Base-by-base conservation (phyloP, 1,139 yeast species). In the Eremothecium coryli region DNA sequence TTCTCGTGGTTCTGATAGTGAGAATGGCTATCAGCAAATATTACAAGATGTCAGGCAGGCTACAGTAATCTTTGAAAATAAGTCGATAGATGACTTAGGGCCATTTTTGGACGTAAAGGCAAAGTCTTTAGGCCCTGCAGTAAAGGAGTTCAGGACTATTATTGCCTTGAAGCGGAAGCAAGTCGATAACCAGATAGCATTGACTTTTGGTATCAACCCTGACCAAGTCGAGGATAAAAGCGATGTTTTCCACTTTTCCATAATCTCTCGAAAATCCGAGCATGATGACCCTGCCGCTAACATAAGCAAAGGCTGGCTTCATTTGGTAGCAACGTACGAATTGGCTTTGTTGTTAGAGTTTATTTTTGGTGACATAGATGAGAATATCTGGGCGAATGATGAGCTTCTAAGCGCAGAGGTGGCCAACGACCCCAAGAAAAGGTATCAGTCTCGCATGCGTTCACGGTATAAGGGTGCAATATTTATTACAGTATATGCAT, bases 401-500 rank as follows among this genome's bases (percentile, higher is more conserved):
- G 30, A 27, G 14, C 30, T 27, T 14, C 21, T 27, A n/a, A 27
- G 30, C 22, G 20, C 30, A 4, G 30, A 27, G 14, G 30, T 27
- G 22, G 30, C 30, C 10, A 27, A 27, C 22, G 30, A 27, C 17
- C 30, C 30, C 4, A 27, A 27, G 22, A 27, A 27, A 22, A n/a
- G 30, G 14, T 27, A 27, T 22, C 30, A 27, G 17, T 27, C 30
- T n/a, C n/a, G 30, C n/a, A 27, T 27, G 30, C n/a, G 30, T n/a
- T 27, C 30, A 4, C 30, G 30, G n/a, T 27, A 27, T 14, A 27
- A 27, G 14, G 30, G 30, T 15, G 30, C 30, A 3, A 27, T 27
- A n/a, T 27, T 27, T 27, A 27, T 27, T 16, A 27, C 30, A 4
- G 30, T 27, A 10, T 27, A 27, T 27, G 22, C 30, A n/a, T 27